Evolutionary conservation across 495 filamentous ascomycete genomes (phyloP).

Genomic region (Lasiosphaeria miniovina): DNA sequence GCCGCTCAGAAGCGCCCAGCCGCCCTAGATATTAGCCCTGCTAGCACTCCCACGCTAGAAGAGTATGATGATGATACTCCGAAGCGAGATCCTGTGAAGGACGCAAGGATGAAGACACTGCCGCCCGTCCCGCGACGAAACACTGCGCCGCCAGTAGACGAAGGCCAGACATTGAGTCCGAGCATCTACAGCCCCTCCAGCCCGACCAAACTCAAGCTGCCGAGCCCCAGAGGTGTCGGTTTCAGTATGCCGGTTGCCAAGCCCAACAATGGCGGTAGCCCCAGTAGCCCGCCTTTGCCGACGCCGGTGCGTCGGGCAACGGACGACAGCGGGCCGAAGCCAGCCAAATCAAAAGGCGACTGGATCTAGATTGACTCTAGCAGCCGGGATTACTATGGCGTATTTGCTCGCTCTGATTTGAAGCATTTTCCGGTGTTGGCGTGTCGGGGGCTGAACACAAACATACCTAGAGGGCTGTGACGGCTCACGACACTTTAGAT

Average conservation of each 20-base stretch:
- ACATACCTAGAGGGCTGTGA: constrained; percentile 1
- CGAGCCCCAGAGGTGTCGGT: constrained; percentile 44
- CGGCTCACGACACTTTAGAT: not conserved
- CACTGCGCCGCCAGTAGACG: not conserved
- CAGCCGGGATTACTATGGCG: not conserved
- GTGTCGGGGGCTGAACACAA: not conserved
- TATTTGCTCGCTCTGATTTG: not conserved
- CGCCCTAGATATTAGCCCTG: constrained; percentile 20
- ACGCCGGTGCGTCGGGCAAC: constrained; percentile 19
- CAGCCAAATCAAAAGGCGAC: constrained; percentile 18
- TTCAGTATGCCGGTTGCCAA: constrained; percentile 28
- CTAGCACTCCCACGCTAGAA: constrained; percentile 4
- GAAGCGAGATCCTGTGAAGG: constrained; percentile 25
- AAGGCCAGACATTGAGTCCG: constrained; percentile 33
- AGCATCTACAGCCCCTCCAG: constrained; percentile 41
- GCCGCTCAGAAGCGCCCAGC: constrained; percentile 26
- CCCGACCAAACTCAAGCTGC: constrained; percentile 40
- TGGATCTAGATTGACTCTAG: constrained; percentile 24
- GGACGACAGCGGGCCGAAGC: constrained; percentile 1
- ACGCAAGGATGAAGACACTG: constrained; percentile 36
- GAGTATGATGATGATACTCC: constrained; percentile 11
- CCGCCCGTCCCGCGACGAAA: constrained; percentile 29
- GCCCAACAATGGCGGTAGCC: constrained; percentile 8
- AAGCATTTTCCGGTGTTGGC: constrained; percentile 3
- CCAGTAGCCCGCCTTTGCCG: constrained; percentile 17